Base-by-base conservation (phyloP, 805 yeast species). In the Ascoidea tarda region DNA sequence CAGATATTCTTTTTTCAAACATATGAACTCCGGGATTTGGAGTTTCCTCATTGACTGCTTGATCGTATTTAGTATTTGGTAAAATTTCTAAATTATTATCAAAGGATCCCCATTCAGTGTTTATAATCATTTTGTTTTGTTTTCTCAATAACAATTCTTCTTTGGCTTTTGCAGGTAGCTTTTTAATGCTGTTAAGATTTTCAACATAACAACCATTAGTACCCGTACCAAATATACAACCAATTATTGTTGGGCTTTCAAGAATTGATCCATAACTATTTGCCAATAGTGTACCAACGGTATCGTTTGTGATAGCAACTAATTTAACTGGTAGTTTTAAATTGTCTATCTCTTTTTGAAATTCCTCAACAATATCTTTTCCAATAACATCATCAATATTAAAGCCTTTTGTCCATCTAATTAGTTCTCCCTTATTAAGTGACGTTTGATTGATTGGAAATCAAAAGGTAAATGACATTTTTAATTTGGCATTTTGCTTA, bases 51-150 rank as follows among this genome's bases (percentile, higher is more conserved):
- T 91, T 95, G 58, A 91, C 79, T 32, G 69, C 72, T 50, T 70
- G 66, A 69, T 91, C 99, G 65, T 81, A 90, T 55, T 79, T 77
- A 4, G 96, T 86, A 50, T 72, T 76, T 55, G 97, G 97, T 57
- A 91, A 72, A 46, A 81, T 72, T 58, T 78, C 73, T 56, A 89
- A 73, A 28, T 79, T 82, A 63, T 91, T 91, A 68, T 91, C 98
- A 62, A 90, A 91, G 47, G 96, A 88, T 57, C 98, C 98, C 96
- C 98, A 93, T 69, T 93, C 99, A 49, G 96, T 90, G 70, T 90
- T 90, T 60, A 90, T 77, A 57, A 88, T 85, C 96, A 90, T 90
- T 57, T 82, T 80, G 2, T 74, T 71, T 51, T 75, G 73, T 44
- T 79, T 82, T 50, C 69, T 63, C 1, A 65, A 59, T 52, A 63